A percentile compares a stretch with the other conserved stretches of the same genome.
These are phyloP conservation scores for Boehmeria nivea DNA, from an alignment of 306 rosid genomes.

Conservation along the genomic window DNA sequence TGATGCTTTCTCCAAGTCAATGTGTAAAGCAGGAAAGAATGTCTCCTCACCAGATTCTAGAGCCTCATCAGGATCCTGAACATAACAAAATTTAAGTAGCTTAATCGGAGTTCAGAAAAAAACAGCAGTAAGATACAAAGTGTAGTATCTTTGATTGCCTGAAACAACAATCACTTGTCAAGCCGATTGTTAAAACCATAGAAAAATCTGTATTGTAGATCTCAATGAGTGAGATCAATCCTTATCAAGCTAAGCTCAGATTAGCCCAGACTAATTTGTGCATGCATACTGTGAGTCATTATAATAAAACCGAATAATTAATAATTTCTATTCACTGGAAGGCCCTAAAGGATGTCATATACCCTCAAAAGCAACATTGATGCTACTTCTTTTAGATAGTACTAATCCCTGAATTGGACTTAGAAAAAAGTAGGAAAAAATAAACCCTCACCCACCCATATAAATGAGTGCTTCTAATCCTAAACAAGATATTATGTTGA, in stretches of 20 bases:
- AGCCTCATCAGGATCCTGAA: slow-evolving; percentile 55
- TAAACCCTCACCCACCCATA: not conserved
- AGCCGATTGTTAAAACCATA: slow-evolving; percentile 1
- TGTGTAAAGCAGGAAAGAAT: slow-evolving; percentile 74
- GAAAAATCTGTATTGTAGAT: not conserved
- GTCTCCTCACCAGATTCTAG: slow-evolving; percentile 88
- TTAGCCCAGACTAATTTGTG: too few species aligned
- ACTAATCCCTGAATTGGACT: not conserved
- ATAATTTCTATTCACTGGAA: too few species aligned
- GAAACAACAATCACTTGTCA: not conserved
- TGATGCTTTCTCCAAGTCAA: slow-evolving; percentile 58
- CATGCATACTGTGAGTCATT: too few species aligned
- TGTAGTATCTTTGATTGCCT: slow-evolving; percentile 3
- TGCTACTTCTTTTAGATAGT: not conserved
- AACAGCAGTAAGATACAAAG: slow-evolving; percentile 11
- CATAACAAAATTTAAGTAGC: slow-evolving; percentile 16
- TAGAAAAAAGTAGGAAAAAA: too few species aligned
- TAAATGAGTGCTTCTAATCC: not conserved
- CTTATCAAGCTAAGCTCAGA: not conserved
- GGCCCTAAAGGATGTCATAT: too few species aligned
- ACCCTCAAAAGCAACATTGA: too few species aligned
- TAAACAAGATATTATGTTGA: not conserved
- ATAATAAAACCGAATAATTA: too few species aligned
- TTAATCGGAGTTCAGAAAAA: slow-evolving; percentile 12
- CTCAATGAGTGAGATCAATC: not conserved